phyloP scores from a whole-genome alignment of 2,329 filamentous ascomycete species.

The Talaromyces pinophilus region DNA sequence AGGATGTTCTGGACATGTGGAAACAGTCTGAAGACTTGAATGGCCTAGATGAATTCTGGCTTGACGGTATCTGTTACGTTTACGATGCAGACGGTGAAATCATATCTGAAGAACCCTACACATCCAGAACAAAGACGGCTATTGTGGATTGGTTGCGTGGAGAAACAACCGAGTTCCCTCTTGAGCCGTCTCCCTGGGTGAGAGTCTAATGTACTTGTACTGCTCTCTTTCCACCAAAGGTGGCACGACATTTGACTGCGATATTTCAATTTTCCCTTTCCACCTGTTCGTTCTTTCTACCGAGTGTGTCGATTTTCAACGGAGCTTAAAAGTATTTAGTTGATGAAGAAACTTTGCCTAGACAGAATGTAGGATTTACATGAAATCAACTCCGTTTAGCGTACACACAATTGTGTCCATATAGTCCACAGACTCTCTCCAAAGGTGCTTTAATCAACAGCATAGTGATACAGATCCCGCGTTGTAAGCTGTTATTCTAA shows the following conservation, averaged over 20 bases:
- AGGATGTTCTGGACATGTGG: not conserved
- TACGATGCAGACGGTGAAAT: not conserved
- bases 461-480: not conserved
- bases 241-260: not conserved
- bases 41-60: not conserved
- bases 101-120: not conserved
- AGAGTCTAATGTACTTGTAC: not conserved
- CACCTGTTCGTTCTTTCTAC: not conserved
- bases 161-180: not conserved
- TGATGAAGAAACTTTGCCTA: not conserved
- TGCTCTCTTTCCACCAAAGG: not conserved
- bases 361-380: not conserved
- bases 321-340: not conserved
- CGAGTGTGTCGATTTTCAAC: not conserved
- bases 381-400: not conserved
- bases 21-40: conserved; percentile 2
- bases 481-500: not conserved
- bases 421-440: too few species aligned
- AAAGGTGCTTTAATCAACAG: not conserved
- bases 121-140: not conserved
- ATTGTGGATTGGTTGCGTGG: not conserved
- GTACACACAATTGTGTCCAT: not conserved
- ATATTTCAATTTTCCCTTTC: not conserved
- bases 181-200: not conserved
- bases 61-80: not conserved